phyloP scores from a whole-genome alignment of 192 early-diverging fungal species.

The Coemansia sp. region DNA sequence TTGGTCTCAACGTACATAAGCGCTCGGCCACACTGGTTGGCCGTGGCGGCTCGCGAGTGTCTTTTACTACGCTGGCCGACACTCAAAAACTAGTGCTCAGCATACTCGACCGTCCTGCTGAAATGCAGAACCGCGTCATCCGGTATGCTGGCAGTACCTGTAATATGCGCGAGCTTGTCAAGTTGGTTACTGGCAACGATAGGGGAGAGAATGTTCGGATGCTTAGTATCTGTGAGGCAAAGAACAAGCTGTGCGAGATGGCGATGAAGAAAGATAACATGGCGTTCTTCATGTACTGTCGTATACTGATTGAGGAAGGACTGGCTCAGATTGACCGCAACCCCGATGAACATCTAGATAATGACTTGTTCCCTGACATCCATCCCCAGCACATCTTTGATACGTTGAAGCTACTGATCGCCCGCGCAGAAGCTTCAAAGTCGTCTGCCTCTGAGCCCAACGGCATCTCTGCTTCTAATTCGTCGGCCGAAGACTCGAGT shows the following conservation, averaged over 20 bases:
- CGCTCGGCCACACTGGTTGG: constrained; percentile 39
- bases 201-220: constrained; percentile 30
- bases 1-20: constrained; percentile 20
- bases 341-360: constrained; percentile 29
- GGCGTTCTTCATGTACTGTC: constrained; percentile 33
- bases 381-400: constrained; percentile 16
- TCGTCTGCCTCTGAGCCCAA: too few species aligned
- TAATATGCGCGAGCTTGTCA: constrained; percentile 39
- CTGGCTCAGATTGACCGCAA: constrained; percentile 35
- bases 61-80: constrained; percentile 27
- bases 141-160: constrained; percentile 30
- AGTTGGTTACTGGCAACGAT: constrained; percentile 29
- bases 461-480: too few species aligned
- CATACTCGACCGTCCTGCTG: constrained; percentile 24
- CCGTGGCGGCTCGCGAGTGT: constrained; percentile 29
- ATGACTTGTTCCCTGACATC: constrained; percentile 31
- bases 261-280: constrained; percentile 21
- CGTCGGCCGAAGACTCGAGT: too few species aligned
- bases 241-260: constrained; percentile 21
- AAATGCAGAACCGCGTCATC: constrained; percentile 35
- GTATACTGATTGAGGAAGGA: constrained; percentile 43
- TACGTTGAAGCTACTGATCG: constrained; percentile 22
- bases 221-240: constrained; percentile 30
- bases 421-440: neutral
- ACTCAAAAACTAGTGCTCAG: constrained; percentile 16